A percentile compares a stretch with the other conserved stretches of the same genome.
Conservation (phyloP, 2,329 filamentous ascomycete species). For the Zarea fungicola region DNA sequence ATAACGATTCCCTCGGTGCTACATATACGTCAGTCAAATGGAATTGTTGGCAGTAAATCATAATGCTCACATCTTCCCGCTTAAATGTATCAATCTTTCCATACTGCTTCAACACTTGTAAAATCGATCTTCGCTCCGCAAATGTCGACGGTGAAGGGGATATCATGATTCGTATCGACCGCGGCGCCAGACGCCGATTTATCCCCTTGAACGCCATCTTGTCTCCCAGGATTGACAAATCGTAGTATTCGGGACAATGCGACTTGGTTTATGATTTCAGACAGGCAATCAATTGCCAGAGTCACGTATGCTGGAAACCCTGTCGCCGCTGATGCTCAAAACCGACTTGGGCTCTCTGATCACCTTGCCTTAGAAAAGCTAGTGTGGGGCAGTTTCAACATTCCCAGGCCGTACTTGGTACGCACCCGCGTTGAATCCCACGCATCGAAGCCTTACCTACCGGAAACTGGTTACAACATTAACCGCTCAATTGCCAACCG, state of each 20-base stretch:
- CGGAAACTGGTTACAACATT: no score
- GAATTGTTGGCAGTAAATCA: not conserved
- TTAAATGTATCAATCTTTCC: slow-evolving; percentile 50
- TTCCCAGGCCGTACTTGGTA: not conserved
- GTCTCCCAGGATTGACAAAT: not conserved
- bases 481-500: not conserved
- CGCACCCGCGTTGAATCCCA: not conserved
- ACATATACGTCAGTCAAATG: not conserved
- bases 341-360: not conserved
- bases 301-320: no score
- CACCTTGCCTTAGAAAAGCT: slow-evolving; percentile 2
- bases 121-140: slow-evolving; percentile 49
- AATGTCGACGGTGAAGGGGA: slow-evolving; percentile 47
- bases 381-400: slow-evolving; percentile 8
- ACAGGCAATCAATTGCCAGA: not conserved
- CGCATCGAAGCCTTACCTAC: not conserved
- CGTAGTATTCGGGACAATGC: no score
- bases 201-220: not conserved
- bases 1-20: slow-evolving; percentile 6
- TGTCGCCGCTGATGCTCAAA: not conserved
- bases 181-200: slow-evolving; percentile 23
- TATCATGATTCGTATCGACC: slow-evolving; percentile 46
- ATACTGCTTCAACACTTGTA: slow-evolving; percentile 46
- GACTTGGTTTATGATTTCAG: no score
- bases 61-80: slow-evolving; percentile 13